Evolutionary conservation across 495 filamentous ascomycete species (phyloP).

Genomic region (Penicillium desertorum): DNA sequence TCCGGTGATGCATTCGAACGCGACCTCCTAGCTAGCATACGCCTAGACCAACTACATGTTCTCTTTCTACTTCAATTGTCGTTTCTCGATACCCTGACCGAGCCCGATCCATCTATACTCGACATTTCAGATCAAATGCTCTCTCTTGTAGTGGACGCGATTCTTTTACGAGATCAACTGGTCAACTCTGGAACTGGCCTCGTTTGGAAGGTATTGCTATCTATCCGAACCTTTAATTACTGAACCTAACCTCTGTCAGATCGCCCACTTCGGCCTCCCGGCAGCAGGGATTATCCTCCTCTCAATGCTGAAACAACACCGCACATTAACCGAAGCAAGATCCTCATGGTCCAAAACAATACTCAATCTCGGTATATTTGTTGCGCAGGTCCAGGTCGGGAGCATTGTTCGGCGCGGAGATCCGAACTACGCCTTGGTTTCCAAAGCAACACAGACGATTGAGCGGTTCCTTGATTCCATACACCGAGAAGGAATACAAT

Average conservation of each 20-base stretch:
- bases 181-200: conserved; percentile 40
- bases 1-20: conserved; percentile 29
- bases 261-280: conserved; percentile 43
- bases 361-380: conserved; percentile 40
- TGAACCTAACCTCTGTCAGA: neutral
- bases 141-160: conserved; percentile 35
- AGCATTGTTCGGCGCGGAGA: conserved; percentile 35
- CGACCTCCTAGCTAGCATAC: conserved; percentile 38
- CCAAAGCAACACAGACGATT: conserved; percentile 34
- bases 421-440: conserved; percentile 37
- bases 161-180: conserved; percentile 39
- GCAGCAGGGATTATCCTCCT: conserved; percentile 44
- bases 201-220: conserved; percentile 38
- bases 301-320: conserved; percentile 31
- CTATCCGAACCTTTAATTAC: neutral
- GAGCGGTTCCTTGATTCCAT: conserved; percentile 35
- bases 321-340: conserved; percentile 11
- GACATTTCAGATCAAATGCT: conserved; percentile 38
- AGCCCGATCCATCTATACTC: conserved; percentile 34
- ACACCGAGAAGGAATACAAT: conserved; percentile 22
- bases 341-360: conserved; percentile 31
- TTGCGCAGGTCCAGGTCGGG: conserved; percentile 39
- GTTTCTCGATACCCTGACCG: conserved; percentile 29
- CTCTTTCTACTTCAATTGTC: conserved; percentile 37
- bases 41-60: conserved; percentile 42